Conservation (phyloP, 2,329 filamentous ascomycete species). For the Pleomassaria siparia region DNA sequence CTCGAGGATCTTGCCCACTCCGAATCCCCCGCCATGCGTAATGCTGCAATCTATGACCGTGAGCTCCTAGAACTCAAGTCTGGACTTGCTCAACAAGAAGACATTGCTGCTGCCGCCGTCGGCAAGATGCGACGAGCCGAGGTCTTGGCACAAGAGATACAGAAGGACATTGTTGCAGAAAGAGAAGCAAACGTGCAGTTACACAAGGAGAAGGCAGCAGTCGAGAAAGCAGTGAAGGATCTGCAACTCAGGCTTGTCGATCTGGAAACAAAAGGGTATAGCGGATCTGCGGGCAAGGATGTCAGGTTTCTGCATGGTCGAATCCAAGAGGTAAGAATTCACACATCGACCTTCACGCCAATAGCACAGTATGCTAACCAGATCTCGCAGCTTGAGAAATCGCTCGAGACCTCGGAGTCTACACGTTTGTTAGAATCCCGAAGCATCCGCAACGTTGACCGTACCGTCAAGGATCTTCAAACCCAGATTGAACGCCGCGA, state of each 20-base stretch:
- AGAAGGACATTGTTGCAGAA: slow-evolving; percentile 87
- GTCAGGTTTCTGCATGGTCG: slow-evolving; percentile 92
- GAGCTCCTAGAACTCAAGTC: slow-evolving; percentile 89
- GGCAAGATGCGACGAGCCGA: slow-evolving; percentile 97
- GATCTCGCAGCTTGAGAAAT: slow-evolving; percentile 72
- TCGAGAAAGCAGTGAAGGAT: slow-evolving; percentile 91
- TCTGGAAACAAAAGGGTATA: slow-evolving; percentile 92
- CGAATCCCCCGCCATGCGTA: slow-evolving; percentile 83
- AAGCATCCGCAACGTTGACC: slow-evolving; percentile 88
- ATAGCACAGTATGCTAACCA: slow-evolving; percentile 14
- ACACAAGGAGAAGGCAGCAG: slow-evolving; percentile 82
- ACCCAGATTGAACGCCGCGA: slow-evolving; percentile 90
- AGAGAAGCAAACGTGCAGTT: slow-evolving; percentile 78
- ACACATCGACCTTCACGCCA: neutral
- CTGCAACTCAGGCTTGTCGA: slow-evolving; percentile 87
- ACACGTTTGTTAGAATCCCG: slow-evolving; percentile 80
- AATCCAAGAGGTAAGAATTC: slow-evolving; percentile 80
- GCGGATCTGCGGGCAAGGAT: slow-evolving; percentile 85
- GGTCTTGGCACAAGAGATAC: slow-evolving; percentile 80
- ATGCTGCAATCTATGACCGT: slow-evolving; percentile 84
- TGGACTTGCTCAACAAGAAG: slow-evolving; percentile 86
- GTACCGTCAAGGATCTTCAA: slow-evolving; percentile 90
- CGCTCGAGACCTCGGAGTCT: slow-evolving; percentile 80
- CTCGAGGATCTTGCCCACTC: slow-evolving; percentile 85
- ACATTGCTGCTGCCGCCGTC: slow-evolving; percentile 85